phyloP scores from a whole-genome alignment of 2,329 filamentous ascomycete genomes.

The Diplocarpon rosae region DNA sequence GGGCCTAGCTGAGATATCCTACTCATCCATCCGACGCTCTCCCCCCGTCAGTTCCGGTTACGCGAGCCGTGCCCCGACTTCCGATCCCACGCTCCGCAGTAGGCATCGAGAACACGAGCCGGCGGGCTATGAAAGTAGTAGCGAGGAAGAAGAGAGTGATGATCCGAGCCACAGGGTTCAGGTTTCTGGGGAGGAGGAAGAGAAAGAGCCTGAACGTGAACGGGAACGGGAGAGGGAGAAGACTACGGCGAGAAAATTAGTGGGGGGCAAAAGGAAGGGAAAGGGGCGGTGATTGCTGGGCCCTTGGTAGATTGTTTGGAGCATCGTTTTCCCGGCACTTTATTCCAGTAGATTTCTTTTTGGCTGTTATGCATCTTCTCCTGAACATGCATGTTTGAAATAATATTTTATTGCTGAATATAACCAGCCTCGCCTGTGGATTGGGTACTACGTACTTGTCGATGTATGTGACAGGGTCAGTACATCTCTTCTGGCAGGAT shows the following conservation, averaged over 20 bases:
- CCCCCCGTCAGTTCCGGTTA: slow-evolving; percentile 6
- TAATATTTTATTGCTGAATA: no score
- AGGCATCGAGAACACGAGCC: slow-evolving; percentile 6
- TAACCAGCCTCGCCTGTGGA: no score
- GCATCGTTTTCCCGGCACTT: not conserved
- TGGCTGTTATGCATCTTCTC: slow-evolving; percentile 3
- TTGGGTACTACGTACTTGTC: no score
- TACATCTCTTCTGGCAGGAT: no score
- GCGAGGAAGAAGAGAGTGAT: slow-evolving; percentile 21
- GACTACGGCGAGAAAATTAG: slow-evolving; percentile 15
- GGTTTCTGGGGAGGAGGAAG: slow-evolving; percentile 21
- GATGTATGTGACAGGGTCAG: no score
- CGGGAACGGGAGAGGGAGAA: slow-evolving; percentile 3
- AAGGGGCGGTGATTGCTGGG: slow-evolving; percentile 12
- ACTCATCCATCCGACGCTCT: slow-evolving; percentile 21
- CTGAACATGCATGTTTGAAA: no score
- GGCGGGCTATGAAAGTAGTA: slow-evolving; percentile 14
- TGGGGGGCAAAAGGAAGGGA: slow-evolving; percentile 17
- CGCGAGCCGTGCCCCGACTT: slow-evolving; percentile 4
- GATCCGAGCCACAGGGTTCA: slow-evolving; percentile 23
- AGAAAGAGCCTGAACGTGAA: slow-evolving; percentile 6
- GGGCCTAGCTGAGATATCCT: slow-evolving; percentile 27
- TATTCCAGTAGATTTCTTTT: not conserved
- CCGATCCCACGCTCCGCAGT: slow-evolving; percentile 17
- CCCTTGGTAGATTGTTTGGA: no score